Evolutionary conservation across 495 filamentous ascomycete genomes (phyloP), one percentile per base, ranked within the genome.

Genomic region (Penicillium maclennaniae): DNA sequence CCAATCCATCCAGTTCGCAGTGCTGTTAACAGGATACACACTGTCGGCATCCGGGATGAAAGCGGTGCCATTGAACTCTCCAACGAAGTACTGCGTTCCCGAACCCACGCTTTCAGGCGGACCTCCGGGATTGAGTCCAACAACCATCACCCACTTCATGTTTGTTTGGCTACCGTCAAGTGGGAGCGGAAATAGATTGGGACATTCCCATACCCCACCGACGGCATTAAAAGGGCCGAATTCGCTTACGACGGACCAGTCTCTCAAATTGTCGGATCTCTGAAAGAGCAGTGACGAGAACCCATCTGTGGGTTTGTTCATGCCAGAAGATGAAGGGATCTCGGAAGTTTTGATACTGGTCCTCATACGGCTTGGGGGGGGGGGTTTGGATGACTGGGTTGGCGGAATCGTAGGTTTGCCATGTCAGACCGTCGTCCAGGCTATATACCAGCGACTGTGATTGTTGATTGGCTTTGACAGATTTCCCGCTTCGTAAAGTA

Each of bases 181-280:
- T 3, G 58, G 46, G 5, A 76, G 49, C 0, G 67, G 59, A 41
- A 76, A 72, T 36, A 85, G 56, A 47, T 76, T 79, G 17, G 81
- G 81, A 43, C 80, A 82, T 58, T 85, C 82, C 69, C 80, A 84
- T 36, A 79, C 78, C 2, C 82, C 71, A 1, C 79, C 80, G n/a
- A 80, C 61, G 4, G 60, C 67, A 21, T 80, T 81, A 26, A 70
- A 62, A 17, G 76, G 72, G 0, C 76, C 71, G 59, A 85, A 84
- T 43, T 83, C 81, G 38, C 79, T 80, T 15, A 63, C 71, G 27
- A 71, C 64, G 0, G 71, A 72, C 82, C 82, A 85, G 38, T 72
- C 58, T 42, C 70, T 78, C 8, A 85, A 43, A 26, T 83, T 69
- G 1, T 67, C 55, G 0, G 81, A 78, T 67, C 54, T 74, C 64